Evolutionary conservation across 1,284 basidiomycete species (phyloP).

Genomic region (Heterobasidion irregulare): DNA sequence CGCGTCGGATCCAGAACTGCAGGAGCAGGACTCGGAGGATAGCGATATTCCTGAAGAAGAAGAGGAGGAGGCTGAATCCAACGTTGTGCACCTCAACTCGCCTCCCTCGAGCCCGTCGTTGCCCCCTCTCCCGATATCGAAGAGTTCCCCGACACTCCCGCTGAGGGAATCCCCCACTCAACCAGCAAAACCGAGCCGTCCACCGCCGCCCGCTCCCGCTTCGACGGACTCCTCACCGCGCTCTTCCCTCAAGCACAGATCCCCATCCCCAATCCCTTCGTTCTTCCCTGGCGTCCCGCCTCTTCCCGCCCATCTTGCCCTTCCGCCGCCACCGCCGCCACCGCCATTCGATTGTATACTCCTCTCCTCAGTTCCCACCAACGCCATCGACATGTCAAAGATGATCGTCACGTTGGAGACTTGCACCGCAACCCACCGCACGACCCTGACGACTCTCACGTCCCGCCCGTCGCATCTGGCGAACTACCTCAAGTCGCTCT

Average conservation of each 20-base stretch:
- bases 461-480: conserved; percentile 62
- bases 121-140: conserved; percentile 18
- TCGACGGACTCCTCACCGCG: conserved; percentile 13
- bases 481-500: conserved; percentile 34
- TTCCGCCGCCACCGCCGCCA: conserved; percentile 19
- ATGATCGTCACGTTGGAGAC: conserved; percentile 66
- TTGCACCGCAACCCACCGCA: conserved; percentile 51
- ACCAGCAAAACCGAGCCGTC: conserved; percentile 24
- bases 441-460: conserved; percentile 53
- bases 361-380: conserved; percentile 46
- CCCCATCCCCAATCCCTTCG: conserved; percentile 25
- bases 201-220: conserved; percentile 24
- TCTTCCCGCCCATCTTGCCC: conserved; percentile 16
- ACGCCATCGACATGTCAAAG: conserved; percentile 43
- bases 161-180: conserved; percentile 9
- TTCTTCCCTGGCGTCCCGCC: conserved; percentile 24
- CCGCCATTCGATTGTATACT: conserved; percentile 59
- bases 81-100: conserved; percentile 7
- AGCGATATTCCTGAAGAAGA: conserved; percentile 7
- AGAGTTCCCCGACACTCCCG: conserved; percentile 13
- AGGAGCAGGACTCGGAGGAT: conserved; percentile 17
- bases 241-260: conserved; percentile 20
- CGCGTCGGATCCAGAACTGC: conserved; percentile 3
- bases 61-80: conserved; percentile 14
- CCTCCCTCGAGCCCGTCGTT: conserved; percentile 13